Base-by-base conservation (phyloP, 257 asterid species). In the Scutellaria barbata region DNA sequence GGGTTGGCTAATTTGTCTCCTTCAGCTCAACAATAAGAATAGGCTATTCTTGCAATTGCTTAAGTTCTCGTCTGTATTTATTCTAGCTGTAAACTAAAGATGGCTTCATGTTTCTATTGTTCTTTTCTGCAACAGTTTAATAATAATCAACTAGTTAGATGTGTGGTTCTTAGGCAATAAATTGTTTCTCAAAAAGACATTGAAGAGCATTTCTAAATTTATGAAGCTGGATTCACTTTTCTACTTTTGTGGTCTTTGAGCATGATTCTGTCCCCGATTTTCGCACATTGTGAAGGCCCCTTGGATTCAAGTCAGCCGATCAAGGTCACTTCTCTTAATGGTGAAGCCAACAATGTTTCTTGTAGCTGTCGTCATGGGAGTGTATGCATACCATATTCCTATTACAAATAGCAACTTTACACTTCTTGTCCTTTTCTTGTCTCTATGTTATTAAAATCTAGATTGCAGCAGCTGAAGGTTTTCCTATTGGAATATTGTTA, bases 221-320 rank as follows among this genome's bases (percentile, higher is more conserved):
- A 33, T 61, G 40, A 17, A 11, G 25, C 46, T 57, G 10, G 13
- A 12, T 66, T 71, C 56, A 9, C 56, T 35, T 50, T 37, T 43
- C 41, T 63, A 40, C 53, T 42, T 57, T 25, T 55, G 13, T 46
- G 35, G n/a, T 75, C 62, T 73, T 46, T 69, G 66, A 67, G 11
- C 37, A 41, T 41, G 25, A 13, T 68, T 20, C 7, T 53, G 30
- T 65, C 8, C 69, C 45, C 64, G 61, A 76, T 73, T 9, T 18
- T 65, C 61, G 39, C 73, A n/a, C 39, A 51, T 52, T 73, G 47
- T 78, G 74, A 70, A 90, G 98, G 98, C 91, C 69, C 99, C 97
- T 20, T 94, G 97, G 97, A 91, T 94, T 78, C 99, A 94, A 86
- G 95, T 94, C 70, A 94, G 97, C 85, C 83, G 88, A 81, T 91